Evolutionary conservation across 2,329 filamentous ascomycete species (phyloP).

Genomic region (Bipolaris zeicola): DNA sequence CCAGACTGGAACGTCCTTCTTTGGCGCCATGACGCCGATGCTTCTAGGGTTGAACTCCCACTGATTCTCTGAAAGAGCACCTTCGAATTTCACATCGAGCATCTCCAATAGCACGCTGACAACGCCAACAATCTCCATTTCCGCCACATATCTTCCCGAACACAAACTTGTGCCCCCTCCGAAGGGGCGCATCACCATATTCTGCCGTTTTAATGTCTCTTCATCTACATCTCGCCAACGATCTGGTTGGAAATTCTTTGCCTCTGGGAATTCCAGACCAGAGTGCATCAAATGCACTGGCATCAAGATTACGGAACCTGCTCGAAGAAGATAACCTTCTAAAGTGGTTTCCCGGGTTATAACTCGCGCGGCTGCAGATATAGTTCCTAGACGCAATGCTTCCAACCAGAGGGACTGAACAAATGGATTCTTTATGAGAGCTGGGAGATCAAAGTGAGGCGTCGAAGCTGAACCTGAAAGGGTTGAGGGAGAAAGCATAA

Average conservation of each 20-base stretch:
- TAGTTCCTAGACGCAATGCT: background rate
- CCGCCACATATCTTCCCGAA: background rate
- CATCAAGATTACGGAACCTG: background rate
- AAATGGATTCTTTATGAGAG: background rate
- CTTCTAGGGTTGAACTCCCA: background rate
- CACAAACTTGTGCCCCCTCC: background rate
- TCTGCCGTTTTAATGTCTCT: background rate
- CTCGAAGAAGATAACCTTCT: background rate
- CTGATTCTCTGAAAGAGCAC: background rate
- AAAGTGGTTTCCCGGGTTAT: background rate
- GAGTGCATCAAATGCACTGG: background rate
- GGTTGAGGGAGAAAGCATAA: background rate
- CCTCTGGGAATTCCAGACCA: background rate
- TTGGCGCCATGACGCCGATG: conserved; percentile 1
- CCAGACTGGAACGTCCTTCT: background rate
- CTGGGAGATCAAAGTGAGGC: background rate
- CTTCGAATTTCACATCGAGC: background rate
- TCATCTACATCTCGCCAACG: background rate
- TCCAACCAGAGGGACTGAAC: background rate
- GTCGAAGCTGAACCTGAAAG: background rate
- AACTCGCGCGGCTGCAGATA: conserved; percentile 1
- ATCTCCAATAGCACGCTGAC: background rate
- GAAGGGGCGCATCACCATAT: background rate
- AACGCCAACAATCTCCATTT: conserved; percentile 1
- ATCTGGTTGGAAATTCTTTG: background rate